Conservation (phyloP, 768 basidiomycete genomes). For the Collybiopsis confluens region DNA sequence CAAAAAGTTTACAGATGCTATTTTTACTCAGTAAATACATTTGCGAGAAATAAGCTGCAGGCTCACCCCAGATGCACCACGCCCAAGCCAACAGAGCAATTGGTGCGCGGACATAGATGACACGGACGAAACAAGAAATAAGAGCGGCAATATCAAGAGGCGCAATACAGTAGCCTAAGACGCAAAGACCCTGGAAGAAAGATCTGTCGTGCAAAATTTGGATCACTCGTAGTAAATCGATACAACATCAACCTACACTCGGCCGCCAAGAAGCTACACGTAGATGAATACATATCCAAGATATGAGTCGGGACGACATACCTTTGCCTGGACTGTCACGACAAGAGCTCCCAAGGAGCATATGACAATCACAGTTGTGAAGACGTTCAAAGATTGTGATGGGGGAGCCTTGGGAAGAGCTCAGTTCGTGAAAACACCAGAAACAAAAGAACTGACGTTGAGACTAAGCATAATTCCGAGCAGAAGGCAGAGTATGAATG, state of each 20-base stretch:
- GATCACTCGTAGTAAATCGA: not conserved
- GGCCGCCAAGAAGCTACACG: conserved; percentile 67
- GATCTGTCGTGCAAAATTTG: conserved; percentile 44
- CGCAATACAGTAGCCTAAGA: conserved; percentile 91
- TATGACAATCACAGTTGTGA: conserved; percentile 92
- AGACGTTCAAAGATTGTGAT: conserved; percentile 80
- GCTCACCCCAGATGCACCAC: conserved; percentile 96
- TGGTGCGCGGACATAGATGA: conserved; percentile 85
- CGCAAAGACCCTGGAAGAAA: conserved; percentile 95
- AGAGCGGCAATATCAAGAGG: conserved; percentile 90
- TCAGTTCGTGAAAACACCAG: not conserved
- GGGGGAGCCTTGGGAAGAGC: conserved; percentile 63
- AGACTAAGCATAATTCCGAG: conserved; percentile 84
- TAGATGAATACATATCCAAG: not conserved
- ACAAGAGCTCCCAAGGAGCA: conserved; percentile 86
- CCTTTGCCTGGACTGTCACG: conserved; percentile 96
- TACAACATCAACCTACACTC: conserved; percentile 54
- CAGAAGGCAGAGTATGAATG: conserved; percentile 75
- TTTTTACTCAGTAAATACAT: not conserved
- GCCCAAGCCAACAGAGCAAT: conserved; percentile 84
- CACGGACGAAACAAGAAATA: conserved; percentile 77
- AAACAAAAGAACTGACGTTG: conserved; percentile 46
- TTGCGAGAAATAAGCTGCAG: not conserved
- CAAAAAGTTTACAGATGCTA: conserved; percentile 92
- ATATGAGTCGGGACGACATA: conserved; percentile 22